Evolutionary conservation across 495 filamentous ascomycete species (phyloP), one percentile per base, ranked within the genome.

Genomic region (Talaromyces stipitatus): DNA sequence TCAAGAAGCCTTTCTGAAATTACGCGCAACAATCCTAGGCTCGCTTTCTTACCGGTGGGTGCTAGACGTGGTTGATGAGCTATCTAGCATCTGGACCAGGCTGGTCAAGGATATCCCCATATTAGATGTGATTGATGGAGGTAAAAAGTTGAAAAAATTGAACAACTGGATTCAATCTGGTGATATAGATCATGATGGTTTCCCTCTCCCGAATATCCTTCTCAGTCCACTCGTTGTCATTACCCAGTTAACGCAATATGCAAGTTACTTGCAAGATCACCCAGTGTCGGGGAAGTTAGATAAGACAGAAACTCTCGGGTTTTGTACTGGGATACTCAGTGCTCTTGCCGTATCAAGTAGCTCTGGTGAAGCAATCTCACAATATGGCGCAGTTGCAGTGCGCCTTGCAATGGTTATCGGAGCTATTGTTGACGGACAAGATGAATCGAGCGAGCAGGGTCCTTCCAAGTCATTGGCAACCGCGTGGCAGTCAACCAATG

Each of bases 351-450:
- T 76, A 3, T 61, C 72, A 22, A 58, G 65, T 41, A 59, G 69
- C 2, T 45, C 30, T 1, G 62, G 55, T 33, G 28, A 20, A 9
- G 50, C 36, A 0, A 56, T 79, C n/a, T 50, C 65, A 28, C 58
- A 64, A 16, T 70, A 76, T 56, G 73, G 65, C 0, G 64, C 70
- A 3, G 68, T 66, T 0, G 76, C 75, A 5, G 41, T 78, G 6
- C 69, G 78, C 10, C 54, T 79, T 48, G 67, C 64, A 0, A 63
- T 67, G 58, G 28, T 74, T 12, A 52, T 72, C 18, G 74, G 72
- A 4, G 67, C 64, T 0, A 10, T 77, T 18, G 74, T 79, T 2
- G 79, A 79, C 65, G 68, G 66, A 1, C 64, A 73, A 38, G 74
- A 80, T 38, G 63, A 46, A 14, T 26, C 24, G 26, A 55, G 55